Evolutionary conservation across 805 yeast genomes (phyloP).

Genomic region (Saccharomyces paradoxus): DNA sequence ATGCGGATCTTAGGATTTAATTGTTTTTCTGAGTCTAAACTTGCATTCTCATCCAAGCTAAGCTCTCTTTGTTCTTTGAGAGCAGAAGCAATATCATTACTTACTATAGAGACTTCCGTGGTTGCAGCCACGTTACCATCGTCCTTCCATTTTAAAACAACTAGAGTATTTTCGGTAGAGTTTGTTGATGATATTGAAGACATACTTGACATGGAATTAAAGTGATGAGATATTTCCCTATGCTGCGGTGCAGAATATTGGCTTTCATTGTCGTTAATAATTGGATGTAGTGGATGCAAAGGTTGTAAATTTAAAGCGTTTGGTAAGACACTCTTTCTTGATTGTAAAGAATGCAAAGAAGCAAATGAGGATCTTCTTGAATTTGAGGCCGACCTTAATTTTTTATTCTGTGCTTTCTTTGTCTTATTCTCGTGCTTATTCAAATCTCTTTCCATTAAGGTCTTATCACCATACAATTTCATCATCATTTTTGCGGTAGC

Average conservation of each 20-base stretch:
- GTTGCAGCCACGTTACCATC: not conserved
- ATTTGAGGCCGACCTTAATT: not conserved
- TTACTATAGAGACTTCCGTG: slow-evolving; percentile 16
- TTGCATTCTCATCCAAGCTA: not conserved
- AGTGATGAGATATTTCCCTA: slow-evolving; percentile 4
- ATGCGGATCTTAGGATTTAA: slow-evolving; percentile 9
- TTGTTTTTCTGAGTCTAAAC: not conserved
- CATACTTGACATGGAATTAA: not conserved
- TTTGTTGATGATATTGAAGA: slow-evolving; percentile 8
- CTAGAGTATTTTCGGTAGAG: slow-evolving; percentile 14
- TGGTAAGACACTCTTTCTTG: not conserved
- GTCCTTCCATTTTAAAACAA: slow-evolving; percentile 25
- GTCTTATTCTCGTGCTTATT: not conserved
- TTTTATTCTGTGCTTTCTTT: not conserved
- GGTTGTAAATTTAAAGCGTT: not conserved
- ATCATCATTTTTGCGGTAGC: slow-evolving; percentile 15
- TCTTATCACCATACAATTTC: slow-evolving; percentile 9
- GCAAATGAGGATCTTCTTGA: not conserved
- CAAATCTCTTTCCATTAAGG: slow-evolving; percentile 5
- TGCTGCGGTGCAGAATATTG: slow-evolving; percentile 3
- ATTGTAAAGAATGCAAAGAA: not conserved
- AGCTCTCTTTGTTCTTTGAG: slow-evolving; percentile 3
- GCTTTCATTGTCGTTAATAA: not conserved
- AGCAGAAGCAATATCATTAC: slow-evolving; percentile 23
- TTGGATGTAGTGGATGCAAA: not conserved